These are phyloP conservation scores for Aspergillus sp. DNA, from an alignment of 2,329 filamentous ascomycete genomes.

Conservation along the genomic window DNA sequence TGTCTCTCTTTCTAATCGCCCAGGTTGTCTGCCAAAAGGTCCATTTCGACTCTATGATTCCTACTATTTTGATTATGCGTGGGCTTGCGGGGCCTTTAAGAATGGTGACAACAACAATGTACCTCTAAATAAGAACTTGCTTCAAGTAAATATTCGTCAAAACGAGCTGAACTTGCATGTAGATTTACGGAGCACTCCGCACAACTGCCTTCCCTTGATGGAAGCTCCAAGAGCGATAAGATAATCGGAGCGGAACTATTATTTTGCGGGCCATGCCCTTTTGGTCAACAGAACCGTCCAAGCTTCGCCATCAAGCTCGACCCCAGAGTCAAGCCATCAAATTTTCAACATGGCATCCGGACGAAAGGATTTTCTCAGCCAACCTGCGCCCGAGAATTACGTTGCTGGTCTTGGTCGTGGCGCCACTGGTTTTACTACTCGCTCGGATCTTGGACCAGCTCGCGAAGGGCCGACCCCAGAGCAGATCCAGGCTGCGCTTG, in stretches of 20 bases:
- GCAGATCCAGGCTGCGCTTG: constrained; percentile 96
- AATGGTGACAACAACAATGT: neutral
- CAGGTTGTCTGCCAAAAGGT: constrained; percentile 7
- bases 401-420: constrained; percentile 97
- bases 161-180: neutral
- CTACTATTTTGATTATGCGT: neutral
- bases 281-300: neutral
- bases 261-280: constrained; percentile 17
- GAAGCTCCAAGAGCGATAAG: constrained; percentile 20
- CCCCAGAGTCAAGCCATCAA: neutral
- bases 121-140: neutral
- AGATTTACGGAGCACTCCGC: too few relatives aligned
- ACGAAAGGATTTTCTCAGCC: constrained; percentile 84
- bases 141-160: neutral
- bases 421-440: constrained; percentile 96
- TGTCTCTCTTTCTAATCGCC: neutral
- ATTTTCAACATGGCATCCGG: constrained; percentile 58
- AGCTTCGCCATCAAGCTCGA: constrained; percentile 2
- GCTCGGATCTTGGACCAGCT: constrained; percentile 93
- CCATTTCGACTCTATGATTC: neutral
- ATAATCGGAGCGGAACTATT: constrained; percentile 27
- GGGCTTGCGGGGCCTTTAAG: neutral
- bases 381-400: constrained; percentile 83
- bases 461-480: constrained; percentile 95
- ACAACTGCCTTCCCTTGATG: too few relatives aligned